Conservation (phyloP, 2,329 filamentous ascomycete genomes). For the Pestalotiopsis sp. region DNA sequence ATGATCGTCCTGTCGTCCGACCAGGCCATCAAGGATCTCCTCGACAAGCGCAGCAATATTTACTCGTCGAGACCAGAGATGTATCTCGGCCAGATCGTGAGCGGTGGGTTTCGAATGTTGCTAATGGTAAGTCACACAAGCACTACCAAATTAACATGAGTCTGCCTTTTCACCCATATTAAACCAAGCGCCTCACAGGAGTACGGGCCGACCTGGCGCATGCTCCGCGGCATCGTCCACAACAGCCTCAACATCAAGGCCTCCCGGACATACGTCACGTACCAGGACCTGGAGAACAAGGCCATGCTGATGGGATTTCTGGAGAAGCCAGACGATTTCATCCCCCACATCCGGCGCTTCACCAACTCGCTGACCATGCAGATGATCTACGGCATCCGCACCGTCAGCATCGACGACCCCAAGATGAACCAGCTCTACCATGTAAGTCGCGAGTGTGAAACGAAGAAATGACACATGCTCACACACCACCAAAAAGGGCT, state of each 20-base stretch:
- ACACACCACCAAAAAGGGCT: conserved; percentile 20
- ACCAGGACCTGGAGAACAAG: conserved; percentile 58
- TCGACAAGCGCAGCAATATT: conserved; percentile 51
- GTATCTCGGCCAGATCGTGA: conserved; percentile 42
- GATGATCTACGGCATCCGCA: conserved; percentile 52
- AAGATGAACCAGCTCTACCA: conserved; percentile 44
- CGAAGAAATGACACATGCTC: not conserved
- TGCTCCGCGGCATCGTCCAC: conserved; percentile 42
- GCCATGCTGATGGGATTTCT: conserved; percentile 54
- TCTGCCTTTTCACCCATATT: not conserved
- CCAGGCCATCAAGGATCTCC: conserved; percentile 49
- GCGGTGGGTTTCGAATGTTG: conserved; percentile 20
- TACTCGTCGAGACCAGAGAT: conserved; percentile 49
- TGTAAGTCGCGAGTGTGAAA: conserved; percentile 18
- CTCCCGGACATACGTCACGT: conserved; percentile 52
- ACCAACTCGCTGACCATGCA: conserved; percentile 50
- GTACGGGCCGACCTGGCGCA: conserved; percentile 38
- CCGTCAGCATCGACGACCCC: conserved; percentile 35
- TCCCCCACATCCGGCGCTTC: conserved; percentile 48
- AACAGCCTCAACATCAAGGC: conserved; percentile 48
- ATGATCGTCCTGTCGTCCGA: conserved; percentile 50
- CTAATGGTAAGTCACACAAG: conserved; percentile 19
- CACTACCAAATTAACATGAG: not conserved
- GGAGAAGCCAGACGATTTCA: conserved; percentile 41
- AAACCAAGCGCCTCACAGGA: conserved; percentile 18